A percentile compares a stretch with the other conserved stretches of the same genome.
Conservation (phyloP, 2,329 filamentous ascomycete genomes). For the Botrytis medusae region DNA sequence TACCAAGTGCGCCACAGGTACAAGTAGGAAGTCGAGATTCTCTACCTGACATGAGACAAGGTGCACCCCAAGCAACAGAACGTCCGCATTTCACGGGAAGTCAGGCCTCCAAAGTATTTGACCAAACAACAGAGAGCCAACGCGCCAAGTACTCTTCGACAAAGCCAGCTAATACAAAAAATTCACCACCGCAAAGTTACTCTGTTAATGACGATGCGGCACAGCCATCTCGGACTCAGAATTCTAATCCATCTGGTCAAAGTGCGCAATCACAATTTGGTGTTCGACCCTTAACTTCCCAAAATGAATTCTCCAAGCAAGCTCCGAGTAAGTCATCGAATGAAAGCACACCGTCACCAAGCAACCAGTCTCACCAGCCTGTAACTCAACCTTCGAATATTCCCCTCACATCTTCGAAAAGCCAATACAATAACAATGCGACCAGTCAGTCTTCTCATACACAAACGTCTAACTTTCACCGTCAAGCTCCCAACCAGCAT, state of each 20-base stretch:
- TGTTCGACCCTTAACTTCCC: background rate
- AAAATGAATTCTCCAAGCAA: background rate
- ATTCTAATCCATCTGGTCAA: background rate
- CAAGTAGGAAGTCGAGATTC: background rate
- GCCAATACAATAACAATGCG: background rate
- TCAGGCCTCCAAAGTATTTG: background rate
- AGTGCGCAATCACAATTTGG: background rate
- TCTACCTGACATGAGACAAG: background rate
- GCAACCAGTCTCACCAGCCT: background rate
- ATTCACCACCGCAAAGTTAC: background rate
- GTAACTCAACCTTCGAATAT: background rate
- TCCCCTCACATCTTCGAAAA: background rate
- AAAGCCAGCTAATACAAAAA: background rate
- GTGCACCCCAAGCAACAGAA: background rate
- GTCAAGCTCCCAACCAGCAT: background rate
- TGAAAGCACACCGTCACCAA: background rate
- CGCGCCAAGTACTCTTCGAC: background rate
- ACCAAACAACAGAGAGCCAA: background rate
- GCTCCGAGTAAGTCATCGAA: background rate
- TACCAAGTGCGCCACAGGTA: background rate
- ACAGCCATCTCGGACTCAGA: background rate
- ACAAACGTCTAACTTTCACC: background rate
- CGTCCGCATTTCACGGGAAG: background rate
- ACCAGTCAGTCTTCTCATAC: background rate
- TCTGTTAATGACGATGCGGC: background rate